Evolutionary conservation across 306 rosid species (phyloP), one percentile per base, ranked within the genome.

Genomic region (Cicer arietinum): DNA sequence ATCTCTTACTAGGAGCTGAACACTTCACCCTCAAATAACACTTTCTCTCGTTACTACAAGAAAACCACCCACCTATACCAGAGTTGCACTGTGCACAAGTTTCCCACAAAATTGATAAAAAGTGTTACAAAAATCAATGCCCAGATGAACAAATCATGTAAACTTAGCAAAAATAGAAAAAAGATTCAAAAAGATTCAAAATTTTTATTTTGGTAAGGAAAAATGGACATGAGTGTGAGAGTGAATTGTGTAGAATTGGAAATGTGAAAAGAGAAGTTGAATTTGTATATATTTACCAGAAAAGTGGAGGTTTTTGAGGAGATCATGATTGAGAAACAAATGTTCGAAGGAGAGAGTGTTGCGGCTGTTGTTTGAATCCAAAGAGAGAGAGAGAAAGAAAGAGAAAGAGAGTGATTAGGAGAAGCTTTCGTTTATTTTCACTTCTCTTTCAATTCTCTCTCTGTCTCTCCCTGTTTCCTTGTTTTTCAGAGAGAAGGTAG

Each of bases 1-100:
- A 53, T 16, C 20, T 7, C 20, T 7, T 52, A 5, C 1, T 53
- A 8, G 60, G 75, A 82, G 78, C 80, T 71, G 78, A 54, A 18
- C 87, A 87, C 73, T 82, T 77, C 59, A 94, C 88, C 64, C 79
- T 88, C 43, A 75, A 50, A 77, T 79, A 51, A 17, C 17, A 56
- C 44, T 84, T 84, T 71, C 64, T 86, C 80, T 73, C 67, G 67
- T 81, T 57, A 68, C 78, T 71, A 18, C 73, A 54, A 18, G 42
- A 70, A 42, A 70, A 69, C 30, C 80, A 59, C 82, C 79, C 88
- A 67, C 79, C 78, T 41, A 83, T 16, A 16, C 87, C 75, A 6
- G 84, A 64, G 59, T 91, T 84, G 76, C 72, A 81, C 96, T 90
- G 87, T 7, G 14, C 10, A 25, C 7, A 71, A 75, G 57, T 37